Evolutionary conservation across 1,139 yeast genomes (phyloP).

Genomic region (Suhomyces panamericanus): DNA sequence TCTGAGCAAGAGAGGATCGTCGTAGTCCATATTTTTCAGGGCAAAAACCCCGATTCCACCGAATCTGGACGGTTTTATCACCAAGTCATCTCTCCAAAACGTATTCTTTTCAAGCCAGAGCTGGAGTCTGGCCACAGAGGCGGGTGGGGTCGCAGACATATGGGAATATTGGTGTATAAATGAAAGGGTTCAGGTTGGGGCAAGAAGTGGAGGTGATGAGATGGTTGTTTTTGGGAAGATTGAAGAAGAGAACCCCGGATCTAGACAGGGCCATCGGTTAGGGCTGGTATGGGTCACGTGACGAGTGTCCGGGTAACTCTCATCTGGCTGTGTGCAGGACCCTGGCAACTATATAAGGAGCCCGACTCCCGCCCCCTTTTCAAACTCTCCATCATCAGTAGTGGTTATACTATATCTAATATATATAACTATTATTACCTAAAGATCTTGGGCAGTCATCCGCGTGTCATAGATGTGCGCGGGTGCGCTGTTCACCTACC

Average conservation of each 20-base stretch:
- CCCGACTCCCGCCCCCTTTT: constrained; percentile 16
- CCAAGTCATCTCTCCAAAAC: constrained; percentile 51
- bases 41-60: constrained; percentile 78
- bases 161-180: background rate
- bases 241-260: constrained; percentile 3
- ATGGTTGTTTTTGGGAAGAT: background rate
- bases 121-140: constrained; percentile 2
- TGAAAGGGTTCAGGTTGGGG: too few relatives aligned
- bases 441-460: constrained; percentile 19
- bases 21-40: constrained; percentile 30
- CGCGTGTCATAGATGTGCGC: constrained; percentile 19
- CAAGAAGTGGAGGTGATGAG: too few relatives aligned
- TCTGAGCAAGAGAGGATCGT: constrained; percentile 37
- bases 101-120: constrained; percentile 52
- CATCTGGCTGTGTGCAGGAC: constrained; percentile 9
- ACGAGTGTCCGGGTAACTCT: constrained; percentile 15
- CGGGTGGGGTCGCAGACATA: constrained; percentile 7
- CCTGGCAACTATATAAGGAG: constrained; percentile 15
- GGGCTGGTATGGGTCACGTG: constrained; percentile 8
- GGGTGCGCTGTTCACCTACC: constrained; percentile 16
- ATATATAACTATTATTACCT: constrained; percentile 23
- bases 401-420: constrained; percentile 26
- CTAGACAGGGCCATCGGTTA: constrained; percentile 1
- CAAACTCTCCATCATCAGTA: constrained; percentile 20
- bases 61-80: constrained; percentile 45